Evolutionary conservation across 2,329 filamentous ascomycete genomes (phyloP), one percentile per base, ranked within the genome.

Genomic region (Xylariaceae sp.): DNA sequence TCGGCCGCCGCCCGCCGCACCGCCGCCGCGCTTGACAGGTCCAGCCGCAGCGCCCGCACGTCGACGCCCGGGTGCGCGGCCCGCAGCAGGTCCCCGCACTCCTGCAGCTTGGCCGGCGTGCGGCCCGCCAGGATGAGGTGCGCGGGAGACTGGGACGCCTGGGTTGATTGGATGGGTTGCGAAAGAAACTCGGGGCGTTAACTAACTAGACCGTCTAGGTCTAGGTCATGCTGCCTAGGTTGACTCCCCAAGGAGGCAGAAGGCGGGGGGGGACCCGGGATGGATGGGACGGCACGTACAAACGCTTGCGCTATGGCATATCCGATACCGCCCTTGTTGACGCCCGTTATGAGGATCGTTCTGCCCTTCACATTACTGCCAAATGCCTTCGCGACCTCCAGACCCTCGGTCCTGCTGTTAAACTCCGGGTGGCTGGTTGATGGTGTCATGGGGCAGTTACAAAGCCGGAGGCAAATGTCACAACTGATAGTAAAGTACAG

Each of bases 331-430:
- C 33, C 40, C 8, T 37, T 49, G 32, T 61, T 62, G 9, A 55
- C 55, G 15, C 60, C 60, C 0, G 60, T 63, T 4, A 57, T 42
- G 3, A 58, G 28, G 6, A 57, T 46, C 5, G 57, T 61, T 46
- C 60, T 66, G 16, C 57, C 59, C 5, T 34, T 45, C 37, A 65
- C 50, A 2, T 31, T 35, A 5, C 51, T 44, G 7, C 49, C 42
- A 33, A 65, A 64, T 12, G 51, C 50, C 24, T 52, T 47, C 15
- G 59, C 59, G 10, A 65, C 60, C 15, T 63, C 58, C 7, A 56
- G 33, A n/a, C 43, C 58, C 39, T 61, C 57, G 12, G 63, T 65
- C 0, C 53, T 39, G 2, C 36, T 36, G 31, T 55, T 47, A 38
- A 59, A 63, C 14, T 57, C 46, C 16, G 58, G 38, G 39, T 62